Evolutionary conservation across 1,139 yeast species (phyloP), one percentile per base, ranked within the genome.

Genomic region (Debaryomyces nepalensis): DNA sequence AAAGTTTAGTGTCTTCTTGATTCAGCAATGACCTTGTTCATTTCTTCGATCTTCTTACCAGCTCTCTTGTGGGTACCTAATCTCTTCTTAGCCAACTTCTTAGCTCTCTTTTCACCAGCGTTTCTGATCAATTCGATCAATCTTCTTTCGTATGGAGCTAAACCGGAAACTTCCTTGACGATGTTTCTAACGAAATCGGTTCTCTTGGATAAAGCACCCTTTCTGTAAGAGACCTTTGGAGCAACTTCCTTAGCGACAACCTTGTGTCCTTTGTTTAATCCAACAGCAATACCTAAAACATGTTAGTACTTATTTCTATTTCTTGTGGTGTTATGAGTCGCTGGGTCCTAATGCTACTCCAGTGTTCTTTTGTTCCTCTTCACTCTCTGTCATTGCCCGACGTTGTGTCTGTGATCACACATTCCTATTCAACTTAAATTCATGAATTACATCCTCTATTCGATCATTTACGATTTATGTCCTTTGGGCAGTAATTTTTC

Each of bases 71-170:
- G 96, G 67, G 99, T 90, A 79, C 99, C 99, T 74, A 95, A 89
- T 93, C 97, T 93, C 96, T 89, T 93, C 95, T 95, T 95, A 63
- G 98, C 97, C 73, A 95, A 91, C 90, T 95, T 95, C 88, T 95
- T 89, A 64, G 99, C 99, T 83, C 99, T 95, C 96, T 95, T 95
- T 82, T 95, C 99, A 85, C 97, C 97, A 72, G 97, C 93, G 82
- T 95, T 95, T 85, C 99, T 93, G 87, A 95, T 84, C 81, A 95
- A 84, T 81, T 95, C 99, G 70, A 95, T 87, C 75, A 93, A 85
- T 82, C 99, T 91, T 84, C 97, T 91, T 82, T 95, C 99, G 79
- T 95, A 95, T 79, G 99, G 99, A 62, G 99, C 97, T 72, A 91
- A 85, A 73, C 99, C 99, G 61, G 97, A 81, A 68, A 95, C 98